A percentile compares a stretch with the other conserved stretches of the same genome.
phyloP scores from a whole-genome alignment of 2,329 filamentous ascomycete species.

The Phyllosticta citrichinensis region DNA sequence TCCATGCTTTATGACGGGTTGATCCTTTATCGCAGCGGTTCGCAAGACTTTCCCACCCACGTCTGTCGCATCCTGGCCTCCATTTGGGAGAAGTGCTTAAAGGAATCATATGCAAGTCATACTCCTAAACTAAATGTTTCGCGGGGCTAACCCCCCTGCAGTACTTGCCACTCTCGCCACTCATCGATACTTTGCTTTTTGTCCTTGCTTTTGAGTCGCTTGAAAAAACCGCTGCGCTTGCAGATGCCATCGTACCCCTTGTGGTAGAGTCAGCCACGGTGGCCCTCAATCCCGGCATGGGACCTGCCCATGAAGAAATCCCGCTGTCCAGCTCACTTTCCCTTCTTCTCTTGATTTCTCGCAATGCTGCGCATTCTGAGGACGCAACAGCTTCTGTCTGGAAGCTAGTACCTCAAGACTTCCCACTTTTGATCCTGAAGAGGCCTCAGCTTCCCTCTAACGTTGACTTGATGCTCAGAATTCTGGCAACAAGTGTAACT shows the following conservation, averaged over 20 bases:
- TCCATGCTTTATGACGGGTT: slow-evolving; percentile 59
- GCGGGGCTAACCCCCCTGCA: slow-evolving; percentile 20
- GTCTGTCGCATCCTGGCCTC: slow-evolving; percentile 55
- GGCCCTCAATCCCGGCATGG: neutral
- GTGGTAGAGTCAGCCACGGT: slow-evolving; percentile 19
- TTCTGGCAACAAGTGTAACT: slow-evolving; percentile 58
- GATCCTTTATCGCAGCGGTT: slow-evolving; percentile 38
- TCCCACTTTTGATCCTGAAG: slow-evolving; percentile 54
- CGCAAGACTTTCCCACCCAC: slow-evolving; percentile 49
- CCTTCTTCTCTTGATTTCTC: slow-evolving; percentile 53
- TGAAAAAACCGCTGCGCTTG: slow-evolving; percentile 48
- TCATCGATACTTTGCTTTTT: slow-evolving; percentile 55
- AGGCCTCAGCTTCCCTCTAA: slow-evolving; percentile 55
- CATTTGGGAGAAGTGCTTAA: slow-evolving; percentile 58
- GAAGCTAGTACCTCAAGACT: slow-evolving; percentile 28
- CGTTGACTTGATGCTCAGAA: slow-evolving; percentile 52
- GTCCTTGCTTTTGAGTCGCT: slow-evolving; percentile 53
- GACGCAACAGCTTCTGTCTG: slow-evolving; percentile 48
- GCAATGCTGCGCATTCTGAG: slow-evolving; percentile 41
- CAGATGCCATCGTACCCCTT: slow-evolving; percentile 43
- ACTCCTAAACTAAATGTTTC: slow-evolving; percentile 10
- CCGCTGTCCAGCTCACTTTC: slow-evolving; percentile 54
- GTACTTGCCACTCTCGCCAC: slow-evolving; percentile 53
- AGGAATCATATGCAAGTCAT: slow-evolving; percentile 42
- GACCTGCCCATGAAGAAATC: slow-evolving; percentile 44